Evolutionary conservation across 306 rosid genomes (phyloP), one percentile per base, ranked within the genome.

Genomic region (Trifolium repens): DNA sequence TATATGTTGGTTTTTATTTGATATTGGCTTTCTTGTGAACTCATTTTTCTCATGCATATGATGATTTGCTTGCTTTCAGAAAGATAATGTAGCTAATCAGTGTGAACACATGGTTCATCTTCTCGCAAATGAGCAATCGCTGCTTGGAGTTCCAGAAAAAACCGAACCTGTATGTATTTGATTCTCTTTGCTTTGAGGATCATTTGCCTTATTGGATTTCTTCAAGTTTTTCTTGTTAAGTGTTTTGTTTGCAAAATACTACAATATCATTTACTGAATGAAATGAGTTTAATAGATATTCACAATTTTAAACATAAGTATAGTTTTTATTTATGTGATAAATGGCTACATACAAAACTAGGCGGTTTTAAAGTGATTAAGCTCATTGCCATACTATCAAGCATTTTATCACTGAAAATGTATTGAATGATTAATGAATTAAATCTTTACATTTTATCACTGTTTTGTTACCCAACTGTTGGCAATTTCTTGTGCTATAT

Each of bases 71-170:
- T 79, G 69, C 24, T 87, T 35, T 61, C 94, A 94, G 98, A 94
- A 87, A 88, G 98, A 91, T 78, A 94, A 88, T 75, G 89, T 91
- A 37, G 89, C 93, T 65, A 94, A 94, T 79, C 98, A 94, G 87
- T 91, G 90, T 0, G 98, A 94, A 78, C 94, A 94, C 74, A 70
- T 90, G 34, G 89, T 90, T 81, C 94, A 90, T 84, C 93, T 94
- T 47, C 96, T 94, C 81, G 93, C 97, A 26, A 94, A 94, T 58
- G 96, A 87, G 85, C 98, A 94, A 73, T 90, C 96, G 69, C 96
- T 84, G 68, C 93, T 91, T 80, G 79, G 84, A 80, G 79, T 85
- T 77, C 94, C 87, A 75, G 94, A 86, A 22, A 91, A 60, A 78
- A 77, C 82, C 6, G 98, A 90, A 65, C 93, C 96, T 32, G 98